Evolutionary conservation across 129 eudicot genomes (phyloP), one percentile per base, ranked within the genome.

Genomic region (Flaveria sonorensis): DNA sequence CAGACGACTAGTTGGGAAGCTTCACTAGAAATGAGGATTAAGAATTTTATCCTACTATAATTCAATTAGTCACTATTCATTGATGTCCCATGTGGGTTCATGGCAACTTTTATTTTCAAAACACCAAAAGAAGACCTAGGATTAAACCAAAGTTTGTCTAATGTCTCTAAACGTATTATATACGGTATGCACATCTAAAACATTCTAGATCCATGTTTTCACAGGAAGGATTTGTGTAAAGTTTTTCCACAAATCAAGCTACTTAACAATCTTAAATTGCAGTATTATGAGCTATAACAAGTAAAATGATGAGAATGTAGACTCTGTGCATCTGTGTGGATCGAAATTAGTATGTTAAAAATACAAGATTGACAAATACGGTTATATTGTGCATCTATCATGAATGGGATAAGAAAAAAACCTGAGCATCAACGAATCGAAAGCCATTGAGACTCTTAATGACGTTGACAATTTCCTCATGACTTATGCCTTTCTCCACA

Each of bases 391-490:
- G 36, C 56, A 12, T 24, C 48, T 64, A 7, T 13, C 18, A 52
- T 12, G 4, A 11, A 61, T 10, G 16, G 36, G 50, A 80, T 9
- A 48, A 53, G n/a, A 43, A 72, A 53, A 6, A 36, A 12, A 94
- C 99, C 97, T 86, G 85, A 32, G 96, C 97, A 15, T 81, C 85
- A 24, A 94, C 92, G 61, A 83, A 83, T 21, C 83, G 70, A 77
- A 83, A 87, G 0, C 89, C 99, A 68, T 76, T 76, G 81, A 91
- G 94, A 36, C 97, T 89, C 71, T 85, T 91, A 64, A 89, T 81
- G 83, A 83, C 85, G 74, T 94, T 94, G 74, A 91, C 96, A 69
- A 91, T 79, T 23, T 87, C 97, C 0, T 94, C 92, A 68, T 94
- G 99, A 66, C 59, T 81, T 73, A 94, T 61, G 13, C 93, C 94